Percentiles rank a stretch among this genome's conserved stretches.
Evolutionary conservation across 371 early-diverging fungal genomes (phyloP).

Genomic region (Mucor lusitanicus): DNA sequence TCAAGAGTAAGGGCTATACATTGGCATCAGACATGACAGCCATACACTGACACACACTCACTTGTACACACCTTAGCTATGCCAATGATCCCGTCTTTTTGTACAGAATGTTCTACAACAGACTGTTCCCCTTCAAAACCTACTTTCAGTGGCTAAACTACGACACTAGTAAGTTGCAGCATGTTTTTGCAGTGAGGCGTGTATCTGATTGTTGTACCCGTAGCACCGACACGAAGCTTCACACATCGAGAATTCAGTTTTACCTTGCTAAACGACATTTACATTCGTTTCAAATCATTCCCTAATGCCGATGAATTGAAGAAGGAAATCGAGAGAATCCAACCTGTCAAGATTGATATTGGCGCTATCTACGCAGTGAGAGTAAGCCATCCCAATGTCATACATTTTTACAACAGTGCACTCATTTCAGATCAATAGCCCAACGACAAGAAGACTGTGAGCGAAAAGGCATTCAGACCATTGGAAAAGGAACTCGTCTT

Average conservation of each 20-base stretch:
- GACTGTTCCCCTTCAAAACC: constrained; percentile 81
- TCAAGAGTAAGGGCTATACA: not conserved
- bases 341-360: constrained; percentile 96
- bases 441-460: constrained; percentile 75
- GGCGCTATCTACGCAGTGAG: constrained; percentile 92
- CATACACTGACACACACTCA: not conserved
- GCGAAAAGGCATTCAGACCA: constrained; percentile 74
- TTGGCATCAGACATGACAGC: not conserved
- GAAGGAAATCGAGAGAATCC: constrained; percentile 69
- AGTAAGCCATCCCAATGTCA: constrained; percentile 44
- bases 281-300: constrained; percentile 91
- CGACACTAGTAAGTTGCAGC: constrained; percentile 53
- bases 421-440: constrained; percentile 52
- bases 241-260: constrained; percentile 95
- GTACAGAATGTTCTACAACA: constrained; percentile 76
- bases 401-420: not conserved
- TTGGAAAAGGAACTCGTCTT: constrained; percentile 96
- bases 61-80: too few relatives aligned
- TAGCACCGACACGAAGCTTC: constrained; percentile 61
- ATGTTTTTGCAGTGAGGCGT: not conserved
- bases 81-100: constrained; percentile 35
- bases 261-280: constrained; percentile 75
- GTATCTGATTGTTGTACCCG: too few relatives aligned
- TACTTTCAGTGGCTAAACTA: constrained; percentile 88
- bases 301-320: constrained; percentile 71